A percentile compares a stretch with the other conserved stretches of the same genome.
Conservation (phyloP, 176 grass and related monocot genomes). For the Avena atlantica region DNA sequence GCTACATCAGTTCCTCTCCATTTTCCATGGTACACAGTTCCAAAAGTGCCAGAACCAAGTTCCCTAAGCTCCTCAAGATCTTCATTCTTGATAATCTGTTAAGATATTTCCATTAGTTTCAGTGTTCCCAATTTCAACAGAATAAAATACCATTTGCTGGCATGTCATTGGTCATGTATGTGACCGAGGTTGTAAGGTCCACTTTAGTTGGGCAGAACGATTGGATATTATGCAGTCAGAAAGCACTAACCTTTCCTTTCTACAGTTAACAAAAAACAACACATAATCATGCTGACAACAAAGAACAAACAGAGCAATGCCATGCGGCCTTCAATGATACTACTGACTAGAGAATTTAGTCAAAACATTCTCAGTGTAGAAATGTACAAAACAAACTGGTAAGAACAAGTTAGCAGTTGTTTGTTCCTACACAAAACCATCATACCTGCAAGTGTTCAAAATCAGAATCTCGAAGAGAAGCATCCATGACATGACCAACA, state of each 20-base stretch:
- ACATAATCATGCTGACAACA: not conserved
- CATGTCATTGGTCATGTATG: not conserved
- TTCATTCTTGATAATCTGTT: conserved; percentile 94
- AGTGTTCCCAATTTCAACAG: conserved; percentile 1
- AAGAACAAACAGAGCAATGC: not conserved
- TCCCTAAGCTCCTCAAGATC: conserved; percentile 97
- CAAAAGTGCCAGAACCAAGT: conserved; percentile 96
- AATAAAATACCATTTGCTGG: not conserved
- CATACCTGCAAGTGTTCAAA: conserved; percentile 93
- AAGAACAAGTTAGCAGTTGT: not conserved
- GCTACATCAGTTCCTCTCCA: conserved; percentile 99
- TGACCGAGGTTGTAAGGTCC: not conserved
- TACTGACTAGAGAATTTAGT: not conserved
- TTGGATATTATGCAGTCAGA: not conserved
- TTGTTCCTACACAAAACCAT: not conserved
- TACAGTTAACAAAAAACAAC: not conserved
- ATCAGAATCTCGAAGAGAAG: conserved; percentile 72
- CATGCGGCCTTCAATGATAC: not conserved
- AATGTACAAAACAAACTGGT: not conserved
- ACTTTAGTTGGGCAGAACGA: conserved; percentile 13
- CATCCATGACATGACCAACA: conserved; percentile 66
- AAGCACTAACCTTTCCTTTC: not conserved
- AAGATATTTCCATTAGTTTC: not conserved
- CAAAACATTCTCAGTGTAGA: not conserved
- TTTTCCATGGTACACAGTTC: conserved; percentile 96